Percentiles rank a stretch among this genome's conserved stretches.
These are phyloP conservation scores for Eucalyptus polybractea DNA, from an alignment of 345 rosid species.

Conservation along the genomic window DNA sequence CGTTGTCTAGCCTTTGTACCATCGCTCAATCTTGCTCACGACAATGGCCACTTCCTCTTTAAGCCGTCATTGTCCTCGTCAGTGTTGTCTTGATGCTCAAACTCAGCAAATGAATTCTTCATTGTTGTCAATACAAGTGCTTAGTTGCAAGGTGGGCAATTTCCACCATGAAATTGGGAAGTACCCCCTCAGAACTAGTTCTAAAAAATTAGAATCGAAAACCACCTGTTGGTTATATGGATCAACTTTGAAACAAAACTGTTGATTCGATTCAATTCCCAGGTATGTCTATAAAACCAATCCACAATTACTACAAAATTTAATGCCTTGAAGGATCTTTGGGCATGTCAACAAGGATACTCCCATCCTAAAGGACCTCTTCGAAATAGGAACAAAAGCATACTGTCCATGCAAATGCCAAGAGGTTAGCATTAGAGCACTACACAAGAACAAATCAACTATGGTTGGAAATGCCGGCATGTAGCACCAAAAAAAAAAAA, in stretches of 20 bases:
- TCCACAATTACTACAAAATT: background rate
- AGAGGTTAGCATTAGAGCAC: background rate
- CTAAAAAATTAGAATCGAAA: too few species aligned
- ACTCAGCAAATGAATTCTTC: background rate
- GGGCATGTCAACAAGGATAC: background rate
- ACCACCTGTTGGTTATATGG: too few species aligned
- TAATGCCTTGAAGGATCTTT: background rate
- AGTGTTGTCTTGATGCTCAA: background rate
- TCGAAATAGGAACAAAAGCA: background rate
- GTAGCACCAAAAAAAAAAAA: too few species aligned
- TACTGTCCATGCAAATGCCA: background rate
- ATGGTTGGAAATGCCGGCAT: background rate
- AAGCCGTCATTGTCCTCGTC: background rate
- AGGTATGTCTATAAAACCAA: too few species aligned
- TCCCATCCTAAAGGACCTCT: too few species aligned
- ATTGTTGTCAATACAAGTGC: too few species aligned
- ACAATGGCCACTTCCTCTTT: background rate
- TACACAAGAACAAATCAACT: background rate
- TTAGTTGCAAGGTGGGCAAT: too few species aligned
- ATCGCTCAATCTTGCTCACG: background rate
- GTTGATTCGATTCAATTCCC: too few species aligned
- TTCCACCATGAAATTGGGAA: too few species aligned
- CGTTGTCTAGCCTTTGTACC: background rate
- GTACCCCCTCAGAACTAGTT: fast-evolving
- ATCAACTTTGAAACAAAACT: fast-evolving